Evolutionary conservation across 495 filamentous ascomycete genomes (phyloP).

Genomic region (Neurospora africana): DNA sequence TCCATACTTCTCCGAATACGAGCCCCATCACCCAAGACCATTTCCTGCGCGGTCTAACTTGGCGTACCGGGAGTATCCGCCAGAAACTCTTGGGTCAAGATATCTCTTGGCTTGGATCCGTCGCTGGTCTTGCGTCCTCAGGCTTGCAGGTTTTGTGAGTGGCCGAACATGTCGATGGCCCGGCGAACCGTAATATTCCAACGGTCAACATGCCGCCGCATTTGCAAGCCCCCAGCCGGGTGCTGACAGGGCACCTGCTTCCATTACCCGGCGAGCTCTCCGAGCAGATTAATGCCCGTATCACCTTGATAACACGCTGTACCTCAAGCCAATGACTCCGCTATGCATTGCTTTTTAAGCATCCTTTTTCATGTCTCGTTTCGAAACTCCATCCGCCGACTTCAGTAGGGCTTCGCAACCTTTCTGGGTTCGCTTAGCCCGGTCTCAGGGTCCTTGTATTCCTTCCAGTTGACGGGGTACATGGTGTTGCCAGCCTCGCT

Average conservation of each 20-base stretch:
- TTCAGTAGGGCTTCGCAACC: conserved; percentile 84
- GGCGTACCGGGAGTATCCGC: neutral
- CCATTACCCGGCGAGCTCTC: neutral
- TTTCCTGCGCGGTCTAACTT: neutral
- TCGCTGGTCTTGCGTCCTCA: neutral
- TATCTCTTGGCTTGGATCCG: neutral
- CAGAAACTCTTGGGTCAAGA: neutral
- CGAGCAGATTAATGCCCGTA: neutral
- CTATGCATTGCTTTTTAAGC: neutral
- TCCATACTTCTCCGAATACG: neutral
- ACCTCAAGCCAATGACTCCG: neutral
- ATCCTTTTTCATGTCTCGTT: neutral
- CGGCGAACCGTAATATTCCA: neutral
- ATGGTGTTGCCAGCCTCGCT: conserved; percentile 83
- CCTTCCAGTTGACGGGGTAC: conserved; percentile 89
- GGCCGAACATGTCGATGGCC: neutral
- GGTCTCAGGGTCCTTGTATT: conserved; percentile 77
- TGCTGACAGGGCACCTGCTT: neutral
- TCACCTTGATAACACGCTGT: neutral
- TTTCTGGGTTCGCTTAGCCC: conserved; percentile 73
- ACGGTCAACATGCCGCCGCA: neutral
- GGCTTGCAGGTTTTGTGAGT: neutral
- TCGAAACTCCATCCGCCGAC: neutral
- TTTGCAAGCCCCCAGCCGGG: neutral
- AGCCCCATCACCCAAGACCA: neutral